Base-by-base conservation (phyloP, 2,329 filamentous ascomycete genomes). In the Penicillium nordicum region DNA sequence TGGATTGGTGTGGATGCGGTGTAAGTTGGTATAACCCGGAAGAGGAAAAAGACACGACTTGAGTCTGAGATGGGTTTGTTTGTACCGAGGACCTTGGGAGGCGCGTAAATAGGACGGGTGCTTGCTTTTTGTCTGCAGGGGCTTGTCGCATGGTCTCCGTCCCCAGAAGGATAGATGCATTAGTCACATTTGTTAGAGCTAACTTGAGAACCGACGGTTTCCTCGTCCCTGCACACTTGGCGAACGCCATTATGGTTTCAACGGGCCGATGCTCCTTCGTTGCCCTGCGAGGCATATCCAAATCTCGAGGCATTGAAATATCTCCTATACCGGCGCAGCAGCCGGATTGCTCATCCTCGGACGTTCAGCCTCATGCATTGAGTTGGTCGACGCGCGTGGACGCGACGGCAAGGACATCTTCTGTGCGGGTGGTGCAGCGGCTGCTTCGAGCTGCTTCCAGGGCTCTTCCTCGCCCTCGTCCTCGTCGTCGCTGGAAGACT, bases 401-500 rank as follows among this genome's bases (percentile, higher is more conserved):
- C 64, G 51, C 50, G 59, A 62, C 3, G 67, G 61, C 38, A 65
- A 48, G 30, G 58, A 41, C n/a, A 43, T 40, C n/a, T 60, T 52
- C 41, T 58, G 50, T 30, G 45, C 38, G 18, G 58, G 55, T 34
- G 65, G 61, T 23, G 32, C 23, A 21, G 58, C 55, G 2, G 72
- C 62, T 14, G 68, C 65, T 58, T 76, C 73, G 32, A 74, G 70
- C 23, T 69, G 65, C 18, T 69, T 63, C 30, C 63, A 66, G 4
- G 56, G 58, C 45, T 67, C 64, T 23, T 71, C 67, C 4, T 68
- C 67, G n/a, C 59, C 62, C 10, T 72, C 70, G 18, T 71, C 69
- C 37, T 77, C 73, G 16, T 74, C 73, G 21, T 73, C 71, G 45
- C 69, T 74, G 4, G 72, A 74, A 6, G 66, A 65, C 30, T 69